Base-by-base conservation (phyloP, 306 rosid species). In the Trifolium fragiferum region DNA sequence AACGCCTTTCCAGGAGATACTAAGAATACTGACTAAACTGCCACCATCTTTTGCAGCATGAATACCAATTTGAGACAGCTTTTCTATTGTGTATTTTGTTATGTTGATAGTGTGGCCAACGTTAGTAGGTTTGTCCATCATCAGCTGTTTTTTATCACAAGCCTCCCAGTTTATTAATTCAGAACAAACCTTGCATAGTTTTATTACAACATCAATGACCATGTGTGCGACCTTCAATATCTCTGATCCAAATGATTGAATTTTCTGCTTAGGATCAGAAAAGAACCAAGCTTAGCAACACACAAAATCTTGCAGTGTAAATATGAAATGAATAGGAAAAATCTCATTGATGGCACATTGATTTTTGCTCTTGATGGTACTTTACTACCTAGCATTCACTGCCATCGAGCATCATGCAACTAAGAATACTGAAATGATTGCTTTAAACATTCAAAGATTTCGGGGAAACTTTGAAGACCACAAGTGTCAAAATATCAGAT, bases 1-100 rank as follows among this genome's bases (percentile, higher is more conserved):
- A 70, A 93, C 96, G 58, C 94, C 97, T 88, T 91, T 93, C 98
- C 98, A 93, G 18, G 93, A 88, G 66, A 86, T 84, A 62, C 90
- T 93, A 65, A 93, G 93, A 77, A 93, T 86, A 62, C 69, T 86
- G 21, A 93, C 97, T 74, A 88, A 80, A 79, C 85, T 87, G 55
- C 98, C 98, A 50, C 97, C 98, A 37, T 80, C 85, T 55, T 87
- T 87, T 74, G 97, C 98, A 44, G 97, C 98, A 88, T 87, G 47
- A 27, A 81, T 55, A 78, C 98, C 98, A 55, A 93, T 80, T 76
- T 88, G 86, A 76, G 89, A 85, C 68, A 89, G 50, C 67, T 83
- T 88, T 80, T 89, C 97, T 59, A 88, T 74, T 35, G 90, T 74
- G 77, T 74, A 77, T 81, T 81, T 88, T 60, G 78, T 81, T 55